A percentile compares a stretch with the other conserved stretches of the same genome.
These are phyloP conservation scores for Hyphopichia burtonii DNA, from an alignment of 1,139 yeast species.

Conservation along the genomic window DNA sequence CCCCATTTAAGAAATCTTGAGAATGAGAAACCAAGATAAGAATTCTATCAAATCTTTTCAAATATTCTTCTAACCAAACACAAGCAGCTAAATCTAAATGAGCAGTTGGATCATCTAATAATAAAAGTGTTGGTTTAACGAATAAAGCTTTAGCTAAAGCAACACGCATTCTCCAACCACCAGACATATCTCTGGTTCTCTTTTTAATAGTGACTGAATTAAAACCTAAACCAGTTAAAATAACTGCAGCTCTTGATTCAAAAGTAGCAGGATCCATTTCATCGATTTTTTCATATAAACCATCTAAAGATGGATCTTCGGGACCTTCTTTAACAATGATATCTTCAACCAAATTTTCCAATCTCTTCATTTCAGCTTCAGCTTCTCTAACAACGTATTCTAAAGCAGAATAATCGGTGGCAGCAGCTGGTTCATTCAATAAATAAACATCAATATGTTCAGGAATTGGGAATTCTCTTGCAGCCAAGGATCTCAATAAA, in stretches of 20 bases:
- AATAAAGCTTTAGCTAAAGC: constrained; percentile 83
- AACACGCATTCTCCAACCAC: constrained; percentile 96
- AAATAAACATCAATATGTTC: constrained; percentile 87
- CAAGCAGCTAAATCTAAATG: constrained; percentile 99
- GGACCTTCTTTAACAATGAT: constrained; percentile 91
- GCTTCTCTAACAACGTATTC: constrained; percentile 98
- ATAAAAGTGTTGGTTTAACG: constrained; percentile 82
- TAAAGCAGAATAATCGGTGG: constrained; percentile 86
- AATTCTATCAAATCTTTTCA: constrained; percentile 90
- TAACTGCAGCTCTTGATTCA: constrained; percentile 94
- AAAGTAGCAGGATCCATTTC: constrained; percentile 94
- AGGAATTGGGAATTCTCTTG: constrained; percentile 95
- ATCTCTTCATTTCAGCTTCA: constrained; percentile 82
- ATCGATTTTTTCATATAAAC: constrained; percentile 91
- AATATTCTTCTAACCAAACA: constrained; percentile 99
- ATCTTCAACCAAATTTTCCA: constrained; percentile 90
- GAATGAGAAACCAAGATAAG: constrained; percentile 96
- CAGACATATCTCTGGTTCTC: constrained; percentile 98
- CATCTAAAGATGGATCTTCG: constrained; percentile 82
- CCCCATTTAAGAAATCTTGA: constrained; percentile 99
- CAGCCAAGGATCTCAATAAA: constrained; percentile 86
- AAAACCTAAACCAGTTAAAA: constrained; percentile 97
- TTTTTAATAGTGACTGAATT: constrained; percentile 73
- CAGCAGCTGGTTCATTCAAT: constrained; percentile 96
- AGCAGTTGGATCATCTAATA: constrained; percentile 98